A percentile compares a stretch with the other conserved stretches of the same genome.
Evolutionary conservation across 306 rosid genomes (phyloP).

Genomic region (Erythrophleum fordii): DNA sequence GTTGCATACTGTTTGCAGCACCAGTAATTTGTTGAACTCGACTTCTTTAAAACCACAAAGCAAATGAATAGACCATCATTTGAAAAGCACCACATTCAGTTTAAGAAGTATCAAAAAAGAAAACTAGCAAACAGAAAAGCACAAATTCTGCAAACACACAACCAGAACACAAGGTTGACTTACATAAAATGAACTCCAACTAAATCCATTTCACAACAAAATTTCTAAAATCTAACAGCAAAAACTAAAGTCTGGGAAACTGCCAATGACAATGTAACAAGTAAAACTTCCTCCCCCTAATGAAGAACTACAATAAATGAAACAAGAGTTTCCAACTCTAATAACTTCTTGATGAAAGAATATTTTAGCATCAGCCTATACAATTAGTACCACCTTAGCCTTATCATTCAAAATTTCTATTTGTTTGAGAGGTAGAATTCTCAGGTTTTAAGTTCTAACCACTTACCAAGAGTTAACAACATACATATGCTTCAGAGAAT

Average conservation of each 20-base stretch:
- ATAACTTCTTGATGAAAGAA: background rate
- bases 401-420: constrained; percentile 2
- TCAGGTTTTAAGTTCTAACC: constrained; percentile 12
- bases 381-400: constrained; percentile 8
- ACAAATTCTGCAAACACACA: background rate
- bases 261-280: background rate
- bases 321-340: background rate
- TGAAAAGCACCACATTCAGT: constrained; percentile 19
- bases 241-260: background rate
- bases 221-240: background rate
- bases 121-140: background rate
- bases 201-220: constrained; percentile 11
- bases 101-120: constrained; percentile 8
- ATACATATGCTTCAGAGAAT: background rate
- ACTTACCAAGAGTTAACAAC: constrained; percentile 20
- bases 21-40: constrained; percentile 90
- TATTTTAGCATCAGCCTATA: background rate
- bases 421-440: background rate
- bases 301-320: background rate
- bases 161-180: background rate
- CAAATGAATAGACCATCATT: constrained; percentile 46
- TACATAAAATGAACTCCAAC: background rate
- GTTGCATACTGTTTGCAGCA: constrained; percentile 65
- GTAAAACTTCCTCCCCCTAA: background rate
- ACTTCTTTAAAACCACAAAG: constrained; percentile 65